Conservation (phyloP, 306 rosid species). For the Medicago truncatula region MtrunA17r5.0-ANR NC_053044.1:54922001-54922500, state of each 20-base stretch:
- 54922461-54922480: slow-evolving; percentile 71
- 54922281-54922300: slow-evolving; percentile 65
- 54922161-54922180: too few species aligned
- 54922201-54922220: background rate
- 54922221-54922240: background rate
- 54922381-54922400: slow-evolving; percentile 72
- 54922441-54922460: slow-evolving; percentile 62
- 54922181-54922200: background rate
- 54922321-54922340: slow-evolving; percentile 56
- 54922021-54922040: slow-evolving; percentile 52
- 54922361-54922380: slow-evolving; percentile 70
- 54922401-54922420: slow-evolving; percentile 64
- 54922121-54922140: background rate
- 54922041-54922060: slow-evolving; percentile 67
- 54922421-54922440: slow-evolving; percentile 59
- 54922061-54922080: slow-evolving; percentile 74
- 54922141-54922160: background rate
- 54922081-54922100: slow-evolving; percentile 61
- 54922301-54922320: slow-evolving; percentile 52
- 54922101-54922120: slow-evolving; percentile 63
- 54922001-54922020: slow-evolving; percentile 48
- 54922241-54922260: slow-evolving; percentile 57
- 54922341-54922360: slow-evolving; percentile 55
- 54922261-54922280: slow-evolving; percentile 66
- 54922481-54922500: slow-evolving; percentile 40